Evolutionary conservation across 1,284 basidiomycete species (phyloP).

Genomic region (Rhizoctonia solani): DNA sequence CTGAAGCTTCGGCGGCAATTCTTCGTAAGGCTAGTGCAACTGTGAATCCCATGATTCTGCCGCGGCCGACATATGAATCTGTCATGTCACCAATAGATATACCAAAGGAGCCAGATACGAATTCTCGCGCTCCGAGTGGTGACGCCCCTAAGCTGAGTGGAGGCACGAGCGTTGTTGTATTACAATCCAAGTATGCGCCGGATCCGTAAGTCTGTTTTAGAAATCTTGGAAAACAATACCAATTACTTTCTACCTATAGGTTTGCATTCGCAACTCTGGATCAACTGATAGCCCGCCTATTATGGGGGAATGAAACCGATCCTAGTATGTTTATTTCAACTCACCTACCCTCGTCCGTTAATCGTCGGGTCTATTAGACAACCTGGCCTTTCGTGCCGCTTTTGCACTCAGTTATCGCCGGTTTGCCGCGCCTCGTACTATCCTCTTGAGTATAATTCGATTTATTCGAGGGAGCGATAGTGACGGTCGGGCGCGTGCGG

Average conservation of each 20-base stretch:
- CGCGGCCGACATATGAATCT: neutral
- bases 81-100: neutral
- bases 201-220: slow-evolving; percentile 14
- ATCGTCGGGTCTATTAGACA: slow-evolving; percentile 46
- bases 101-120: neutral
- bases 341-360: neutral
- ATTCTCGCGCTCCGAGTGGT: neutral
- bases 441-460: slow-evolving; percentile 83
- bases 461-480: slow-evolving; percentile 49
- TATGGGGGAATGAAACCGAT: neutral
- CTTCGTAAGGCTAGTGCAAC: slow-evolving; percentile 28
- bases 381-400: slow-evolving; percentile 71
- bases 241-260: neutral
- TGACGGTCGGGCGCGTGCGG: slow-evolving; percentile 7
- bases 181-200: neutral
- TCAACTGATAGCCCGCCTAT: slow-evolving; percentile 9
- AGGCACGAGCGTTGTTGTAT: neutral
- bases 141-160: neutral
- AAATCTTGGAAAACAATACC: neutral
- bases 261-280: slow-evolving; percentile 28
- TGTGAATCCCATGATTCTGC: neutral
- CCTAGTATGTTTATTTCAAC: slow-evolving; percentile 21
- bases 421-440: slow-evolving; percentile 70
- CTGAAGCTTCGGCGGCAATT: slow-evolving; percentile 20
- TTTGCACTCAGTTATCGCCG: slow-evolving; percentile 79